Percentiles rank a stretch among this genome's conserved stretches.
phyloP scores from a whole-genome alignment of 1,284 basidiomycete genomes.

The Leccinum cinnamomeum region DNA sequence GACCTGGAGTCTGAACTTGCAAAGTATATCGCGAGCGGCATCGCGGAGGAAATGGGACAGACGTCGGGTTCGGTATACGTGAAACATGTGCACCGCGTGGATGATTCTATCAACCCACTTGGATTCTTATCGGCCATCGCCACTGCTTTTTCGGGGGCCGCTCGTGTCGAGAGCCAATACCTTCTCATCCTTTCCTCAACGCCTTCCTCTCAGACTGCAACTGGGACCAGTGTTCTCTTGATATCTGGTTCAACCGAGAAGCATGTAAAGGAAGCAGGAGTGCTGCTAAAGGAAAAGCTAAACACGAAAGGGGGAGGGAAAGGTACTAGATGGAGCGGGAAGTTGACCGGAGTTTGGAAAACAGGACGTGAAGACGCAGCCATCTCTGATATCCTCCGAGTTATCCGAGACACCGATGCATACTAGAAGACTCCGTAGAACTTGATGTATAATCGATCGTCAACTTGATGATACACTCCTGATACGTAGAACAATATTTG shows the following conservation, averaged over 20 bases:
- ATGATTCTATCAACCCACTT: constrained; percentile 60
- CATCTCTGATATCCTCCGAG: constrained; percentile 45
- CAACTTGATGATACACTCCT: not conserved
- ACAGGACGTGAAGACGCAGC: constrained; percentile 39
- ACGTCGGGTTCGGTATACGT: constrained; percentile 35
- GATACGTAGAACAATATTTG: not conserved
- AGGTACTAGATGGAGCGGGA: constrained; percentile 67
- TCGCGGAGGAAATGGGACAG: constrained; percentile 39
- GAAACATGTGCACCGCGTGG: constrained; percentile 55
- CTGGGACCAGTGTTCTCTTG: constrained; percentile 56
- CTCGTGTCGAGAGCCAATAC: constrained; percentile 39
- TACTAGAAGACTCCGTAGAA: not conserved
- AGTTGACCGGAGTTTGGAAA: constrained; percentile 57
- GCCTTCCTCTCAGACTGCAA: constrained; percentile 50
- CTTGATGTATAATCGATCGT: not conserved
- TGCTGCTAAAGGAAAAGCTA: constrained; percentile 55
- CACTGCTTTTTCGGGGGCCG: constrained; percentile 43
- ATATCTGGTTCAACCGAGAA: constrained; percentile 60
- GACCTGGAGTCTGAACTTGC: constrained; percentile 71
- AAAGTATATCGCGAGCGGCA: constrained; percentile 48
- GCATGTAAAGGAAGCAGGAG: constrained; percentile 60
- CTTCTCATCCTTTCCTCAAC: constrained; percentile 63
- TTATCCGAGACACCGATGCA: constrained; percentile 3
- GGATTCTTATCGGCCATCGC: constrained; percentile 62
- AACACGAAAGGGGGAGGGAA: constrained; percentile 66